Evolutionary conservation across 2,329 filamentous ascomycete species (phyloP), one percentile per base, ranked within the genome.

Genomic region (Claviceps paspali): DNA sequence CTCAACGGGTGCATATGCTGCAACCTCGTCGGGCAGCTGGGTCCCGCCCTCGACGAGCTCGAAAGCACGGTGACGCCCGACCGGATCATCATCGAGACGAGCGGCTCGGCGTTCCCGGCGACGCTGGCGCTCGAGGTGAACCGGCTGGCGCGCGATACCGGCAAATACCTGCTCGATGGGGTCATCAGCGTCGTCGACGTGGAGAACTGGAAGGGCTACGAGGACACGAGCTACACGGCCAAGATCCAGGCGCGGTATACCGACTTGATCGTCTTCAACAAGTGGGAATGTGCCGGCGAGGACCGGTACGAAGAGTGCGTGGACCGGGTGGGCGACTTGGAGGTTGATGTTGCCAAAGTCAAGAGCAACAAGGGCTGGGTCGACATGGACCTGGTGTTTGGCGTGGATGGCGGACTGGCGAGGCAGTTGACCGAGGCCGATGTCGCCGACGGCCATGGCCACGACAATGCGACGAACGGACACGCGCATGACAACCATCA

Each of bases 1-100:
- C 78, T 98, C 38, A 93, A 94, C 56, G 91, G 88, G 47, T 96
- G 91, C 63, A 96, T 98, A 60, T 98, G 91, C 72, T 98, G 91
- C 65, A 96, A 96, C 56, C 79, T 96, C 19, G 88, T 98, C 42
- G 91, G 91, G 12, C 84, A 93, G 57, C 75, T 98, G 6, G 74
- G 76, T 41, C 76, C 81, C 33, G 87, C 88, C 1, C 76, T 98
- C 14, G 62, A 71, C 30, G 78, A 91, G 52, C 76, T 98, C 29
- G 71, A 73, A 35, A 57, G 63, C 18, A 56, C 55, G 11, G 56
- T 67, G 24, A 41, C 44, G 5, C 88, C 86, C 0, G 82, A 95
- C 54, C 74, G 91, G 38, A 91, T 98, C 57, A 76, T 98, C 36
- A 78, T 98, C 55, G 91, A 98, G 67, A 98, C 91, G 2, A 83